Percentiles rank a stretch among this genome's conserved stretches.
These are phyloP conservation scores for Margaritispora aquatica DNA, from an alignment of 495 filamentous ascomycete genomes.

Conservation along the genomic window DNA sequence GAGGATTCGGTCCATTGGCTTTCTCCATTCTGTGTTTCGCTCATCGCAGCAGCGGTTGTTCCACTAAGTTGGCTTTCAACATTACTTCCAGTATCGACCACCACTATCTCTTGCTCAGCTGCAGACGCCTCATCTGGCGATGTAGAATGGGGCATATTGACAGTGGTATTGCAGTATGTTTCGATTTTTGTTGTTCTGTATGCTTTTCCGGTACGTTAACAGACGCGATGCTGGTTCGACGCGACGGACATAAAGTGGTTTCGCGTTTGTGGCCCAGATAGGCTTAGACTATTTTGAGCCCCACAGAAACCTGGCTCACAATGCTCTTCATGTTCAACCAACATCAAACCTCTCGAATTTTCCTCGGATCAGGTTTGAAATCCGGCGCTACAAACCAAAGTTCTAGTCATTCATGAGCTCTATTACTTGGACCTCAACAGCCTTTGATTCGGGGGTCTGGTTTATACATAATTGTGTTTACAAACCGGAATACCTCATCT, in stretches of 20 bases:
- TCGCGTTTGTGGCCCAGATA: neutral
- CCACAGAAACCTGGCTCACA: neutral
- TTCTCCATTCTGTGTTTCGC: conserved; percentile 8
- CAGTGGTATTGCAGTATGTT: too few species aligned
- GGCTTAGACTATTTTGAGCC: neutral
- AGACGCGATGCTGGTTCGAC: neutral
- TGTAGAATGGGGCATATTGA: neutral
- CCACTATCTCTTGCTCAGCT: neutral
- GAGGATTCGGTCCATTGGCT: conserved; percentile 9
- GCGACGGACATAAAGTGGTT: neutral
- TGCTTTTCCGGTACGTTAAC: too few species aligned
- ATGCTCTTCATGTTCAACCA: neutral
- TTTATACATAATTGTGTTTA: too few species aligned
- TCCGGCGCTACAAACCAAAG: too few species aligned
- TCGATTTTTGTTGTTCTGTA: too few species aligned
- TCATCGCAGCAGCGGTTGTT: neutral
- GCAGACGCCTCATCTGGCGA: neutral
- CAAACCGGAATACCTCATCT: too few species aligned
- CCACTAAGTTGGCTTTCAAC: neutral
- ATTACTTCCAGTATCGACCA: neutral
- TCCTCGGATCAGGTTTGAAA: too few species aligned
- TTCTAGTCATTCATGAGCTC: too few species aligned
- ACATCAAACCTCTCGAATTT: neutral
- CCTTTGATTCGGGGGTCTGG: too few species aligned
- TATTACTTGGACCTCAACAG: too few species aligned